These are phyloP conservation scores for Garcia nutans DNA, from an alignment of 345 rosid species.

Conservation along the genomic window DNA sequence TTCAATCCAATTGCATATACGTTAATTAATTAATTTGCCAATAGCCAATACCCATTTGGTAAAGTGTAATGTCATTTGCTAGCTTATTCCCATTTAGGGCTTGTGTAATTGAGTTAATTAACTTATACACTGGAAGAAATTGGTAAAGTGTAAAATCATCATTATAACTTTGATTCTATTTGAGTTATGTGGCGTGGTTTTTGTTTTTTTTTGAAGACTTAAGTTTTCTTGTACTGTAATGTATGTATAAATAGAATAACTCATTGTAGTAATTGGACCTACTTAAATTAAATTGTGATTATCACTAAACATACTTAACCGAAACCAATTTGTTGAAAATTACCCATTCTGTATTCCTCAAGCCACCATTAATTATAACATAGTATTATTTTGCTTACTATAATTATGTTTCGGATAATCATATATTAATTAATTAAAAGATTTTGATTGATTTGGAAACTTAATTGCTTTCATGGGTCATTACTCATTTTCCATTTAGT, in stretches of 20 bases:
- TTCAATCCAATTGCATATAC: not conserved
- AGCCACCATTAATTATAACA: not conserved
- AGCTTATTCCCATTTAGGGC: not conserved
- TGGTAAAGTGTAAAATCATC: not conserved
- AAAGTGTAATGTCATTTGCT: not conserved
- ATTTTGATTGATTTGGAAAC: constrained; percentile 5
- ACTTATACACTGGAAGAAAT: not conserved
- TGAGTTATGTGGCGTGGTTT: not conserved
- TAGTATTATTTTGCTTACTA: not conserved
- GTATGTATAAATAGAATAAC: no score
- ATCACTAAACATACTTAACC: not conserved
- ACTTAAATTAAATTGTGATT: not conserved
- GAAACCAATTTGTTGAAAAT: not conserved
- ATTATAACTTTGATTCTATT: not conserved
- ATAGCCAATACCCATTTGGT: not conserved
- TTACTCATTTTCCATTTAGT: no score
- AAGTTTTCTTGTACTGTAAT: no score
- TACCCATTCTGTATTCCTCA: not conserved
- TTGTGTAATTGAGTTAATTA: not conserved
- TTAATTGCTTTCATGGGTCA: not conserved
- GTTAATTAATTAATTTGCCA: no score
- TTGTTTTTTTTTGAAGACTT: no score
- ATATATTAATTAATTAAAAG: not conserved
- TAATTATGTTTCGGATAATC: not conserved
- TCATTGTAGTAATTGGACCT: no score